Evolutionary conservation across 345 rosid genomes (phyloP).

Genomic region (Syzygium oleosum): DNA sequence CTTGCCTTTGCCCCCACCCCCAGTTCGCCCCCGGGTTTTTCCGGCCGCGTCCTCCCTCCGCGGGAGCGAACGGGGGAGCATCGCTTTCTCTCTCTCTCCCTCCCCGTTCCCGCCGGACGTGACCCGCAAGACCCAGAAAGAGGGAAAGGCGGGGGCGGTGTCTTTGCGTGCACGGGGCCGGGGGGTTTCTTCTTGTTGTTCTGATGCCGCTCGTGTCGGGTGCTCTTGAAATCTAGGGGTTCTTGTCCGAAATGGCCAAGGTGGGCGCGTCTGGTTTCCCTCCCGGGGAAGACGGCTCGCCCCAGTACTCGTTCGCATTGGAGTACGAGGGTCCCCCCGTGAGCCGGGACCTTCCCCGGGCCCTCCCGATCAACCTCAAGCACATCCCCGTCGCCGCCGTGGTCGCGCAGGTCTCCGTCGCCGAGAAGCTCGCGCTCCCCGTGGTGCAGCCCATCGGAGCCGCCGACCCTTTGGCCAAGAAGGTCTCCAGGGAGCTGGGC

Average conservation of each 20-base stretch:
- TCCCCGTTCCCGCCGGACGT: background rate
- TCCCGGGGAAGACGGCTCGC: slow-evolving; percentile 29
- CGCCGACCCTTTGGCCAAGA: slow-evolving; percentile 29
- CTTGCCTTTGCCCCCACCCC: background rate
- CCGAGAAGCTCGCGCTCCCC: slow-evolving; percentile 54
- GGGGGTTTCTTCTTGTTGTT: background rate
- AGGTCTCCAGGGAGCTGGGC: slow-evolving; percentile 31
- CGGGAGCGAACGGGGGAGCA: background rate
- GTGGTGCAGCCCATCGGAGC: slow-evolving; percentile 73
- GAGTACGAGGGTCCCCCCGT: slow-evolving; percentile 91
- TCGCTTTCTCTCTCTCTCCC: background rate
- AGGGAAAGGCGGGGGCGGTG: background rate
- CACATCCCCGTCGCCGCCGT: slow-evolving; percentile 95
- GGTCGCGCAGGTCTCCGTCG: slow-evolving; percentile 55
- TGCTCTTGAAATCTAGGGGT: slow-evolving; percentile 19
- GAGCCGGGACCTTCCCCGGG: slow-evolving; percentile 71
- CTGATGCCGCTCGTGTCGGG: background rate
- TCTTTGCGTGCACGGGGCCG: background rate
- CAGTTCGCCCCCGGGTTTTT: background rate
- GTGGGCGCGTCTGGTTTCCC: slow-evolving; percentile 11
- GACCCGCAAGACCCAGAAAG: background rate
- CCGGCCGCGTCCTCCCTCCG: background rate
- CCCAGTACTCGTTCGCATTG: slow-evolving; percentile 65
- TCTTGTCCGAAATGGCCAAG: slow-evolving; percentile 7
- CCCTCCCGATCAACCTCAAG: slow-evolving; percentile 78